phyloP scores from a whole-genome alignment of 768 basidiomycete species.

The Tricholoma sp. region DNA sequence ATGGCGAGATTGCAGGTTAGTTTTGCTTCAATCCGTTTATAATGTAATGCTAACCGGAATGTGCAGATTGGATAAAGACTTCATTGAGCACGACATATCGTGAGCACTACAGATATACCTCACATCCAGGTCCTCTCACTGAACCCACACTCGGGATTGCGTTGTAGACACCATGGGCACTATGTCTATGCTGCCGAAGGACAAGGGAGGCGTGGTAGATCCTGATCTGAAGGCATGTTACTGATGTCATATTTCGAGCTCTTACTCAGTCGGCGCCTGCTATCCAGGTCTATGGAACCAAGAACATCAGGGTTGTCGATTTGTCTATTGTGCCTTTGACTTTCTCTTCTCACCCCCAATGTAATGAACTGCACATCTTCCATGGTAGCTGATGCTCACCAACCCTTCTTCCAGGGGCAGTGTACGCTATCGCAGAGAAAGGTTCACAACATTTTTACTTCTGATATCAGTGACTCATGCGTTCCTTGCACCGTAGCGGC shows the following conservation, averaged over 20 bases:
- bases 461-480: too few species aligned
- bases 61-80: constrained; percentile 8
- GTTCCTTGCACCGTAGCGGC: too few species aligned
- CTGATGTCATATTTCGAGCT: too few species aligned
- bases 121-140: background rate
- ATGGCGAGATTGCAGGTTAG: constrained; percentile 29
- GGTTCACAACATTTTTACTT: too few species aligned
- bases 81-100: constrained; percentile 3
- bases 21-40: background rate
- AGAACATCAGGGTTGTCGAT: too few species aligned
- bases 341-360: too few species aligned
- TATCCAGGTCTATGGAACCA: background rate
- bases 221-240: constrained; percentile 33
- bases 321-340: too few species aligned
- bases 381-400: too few species aligned
- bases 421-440: too few species aligned
- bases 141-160: background rate
- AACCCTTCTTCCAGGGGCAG: too few species aligned
- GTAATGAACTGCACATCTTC: too few species aligned
- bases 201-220: constrained; percentile 49
- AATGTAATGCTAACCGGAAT: background rate
- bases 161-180: constrained; percentile 40
- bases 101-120: background rate
- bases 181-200: constrained; percentile 49
- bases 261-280: background rate